Conservation (phyloP, 1,284 basidiomycete species). For the Cryptococcus sp. region DNA sequence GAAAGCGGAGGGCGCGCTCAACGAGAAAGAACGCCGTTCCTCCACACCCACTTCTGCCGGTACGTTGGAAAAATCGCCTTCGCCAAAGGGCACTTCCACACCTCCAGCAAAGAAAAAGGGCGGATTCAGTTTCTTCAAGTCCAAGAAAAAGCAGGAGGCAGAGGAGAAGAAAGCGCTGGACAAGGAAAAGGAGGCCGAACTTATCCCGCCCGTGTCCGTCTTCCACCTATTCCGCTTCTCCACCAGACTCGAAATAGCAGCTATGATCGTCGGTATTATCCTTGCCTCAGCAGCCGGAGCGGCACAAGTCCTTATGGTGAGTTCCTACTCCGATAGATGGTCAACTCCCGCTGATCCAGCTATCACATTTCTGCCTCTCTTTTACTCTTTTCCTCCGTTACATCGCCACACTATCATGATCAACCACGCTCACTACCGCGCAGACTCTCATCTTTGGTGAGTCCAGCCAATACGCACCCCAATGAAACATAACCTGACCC, state of each 20-base stretch:
- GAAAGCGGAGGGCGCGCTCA: neutral
- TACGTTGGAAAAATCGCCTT: neutral
- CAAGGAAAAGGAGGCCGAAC: constrained; percentile 34
- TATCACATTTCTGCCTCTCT: no score
- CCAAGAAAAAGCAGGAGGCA: constrained; percentile 24
- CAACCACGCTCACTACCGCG: no score
- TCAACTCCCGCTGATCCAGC: no score
- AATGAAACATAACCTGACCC: no score
- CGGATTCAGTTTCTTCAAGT: constrained; percentile 19
- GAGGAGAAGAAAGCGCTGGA: constrained; percentile 35
- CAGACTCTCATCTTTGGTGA: neutral
- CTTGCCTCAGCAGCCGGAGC: constrained; percentile 48
- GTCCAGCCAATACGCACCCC: neutral
- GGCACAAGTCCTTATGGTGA: constrained; percentile 44
- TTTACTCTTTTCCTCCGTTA: no score
- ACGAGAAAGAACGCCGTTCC: constrained; percentile 12
- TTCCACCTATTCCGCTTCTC: constrained; percentile 47
- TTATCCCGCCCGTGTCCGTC: constrained; percentile 37
- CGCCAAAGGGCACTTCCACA: neutral
- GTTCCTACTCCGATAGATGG: neutral
- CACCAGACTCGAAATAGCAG: constrained; percentile 34
- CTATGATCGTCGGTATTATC: constrained; percentile 48
- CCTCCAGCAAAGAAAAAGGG: constrained; percentile 12
- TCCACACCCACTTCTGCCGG: constrained; percentile 3
- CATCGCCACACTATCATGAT: no score